These are phyloP conservation scores for Alternaria postmessia DNA, from an alignment of 2,329 filamentous ascomycete genomes.

Conservation along the genomic window DNA sequence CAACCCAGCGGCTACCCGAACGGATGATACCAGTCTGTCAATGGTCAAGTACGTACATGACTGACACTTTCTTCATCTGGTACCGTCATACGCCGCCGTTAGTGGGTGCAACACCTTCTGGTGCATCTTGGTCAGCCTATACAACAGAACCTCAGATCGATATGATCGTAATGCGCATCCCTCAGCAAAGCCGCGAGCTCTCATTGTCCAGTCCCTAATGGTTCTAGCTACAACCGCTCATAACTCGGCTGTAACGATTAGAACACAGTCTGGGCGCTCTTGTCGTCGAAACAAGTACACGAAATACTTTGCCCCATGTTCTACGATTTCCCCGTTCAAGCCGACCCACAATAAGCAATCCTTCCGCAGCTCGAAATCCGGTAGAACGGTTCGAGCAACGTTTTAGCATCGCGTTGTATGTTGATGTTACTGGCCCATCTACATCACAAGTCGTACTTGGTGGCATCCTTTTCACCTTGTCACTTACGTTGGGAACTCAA, in stretches of 20 bases:
- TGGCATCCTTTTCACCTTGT: no score
- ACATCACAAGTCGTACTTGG: not conserved
- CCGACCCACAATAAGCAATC: not conserved
- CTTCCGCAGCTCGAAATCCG: not conserved
- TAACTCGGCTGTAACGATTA: not conserved
- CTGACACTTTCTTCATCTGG: not conserved
- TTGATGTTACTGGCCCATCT: not conserved
- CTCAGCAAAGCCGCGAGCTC: not conserved
- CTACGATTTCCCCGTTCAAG: not conserved
- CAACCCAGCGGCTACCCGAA: not conserved
- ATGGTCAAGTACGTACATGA: not conserved
- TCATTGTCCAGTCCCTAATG: not conserved
- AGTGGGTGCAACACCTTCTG: not conserved
- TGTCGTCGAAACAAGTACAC: not conserved
- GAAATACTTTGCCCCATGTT: not conserved
- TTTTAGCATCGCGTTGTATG: not conserved
- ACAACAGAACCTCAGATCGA: not conserved
- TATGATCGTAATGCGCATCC: not conserved
- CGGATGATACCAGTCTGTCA: slow-evolving; percentile 2
- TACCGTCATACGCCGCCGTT: slow-evolving; percentile 3
- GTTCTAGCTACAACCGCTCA: not conserved
- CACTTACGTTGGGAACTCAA: no score
- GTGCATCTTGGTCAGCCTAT: not conserved
- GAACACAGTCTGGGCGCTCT: not conserved
- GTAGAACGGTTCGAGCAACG: not conserved